Evolutionary conservation across 2,329 filamentous ascomycete genomes (phyloP), one percentile per base, ranked within the genome.

Genomic region (Claviceps pusilla): DNA sequence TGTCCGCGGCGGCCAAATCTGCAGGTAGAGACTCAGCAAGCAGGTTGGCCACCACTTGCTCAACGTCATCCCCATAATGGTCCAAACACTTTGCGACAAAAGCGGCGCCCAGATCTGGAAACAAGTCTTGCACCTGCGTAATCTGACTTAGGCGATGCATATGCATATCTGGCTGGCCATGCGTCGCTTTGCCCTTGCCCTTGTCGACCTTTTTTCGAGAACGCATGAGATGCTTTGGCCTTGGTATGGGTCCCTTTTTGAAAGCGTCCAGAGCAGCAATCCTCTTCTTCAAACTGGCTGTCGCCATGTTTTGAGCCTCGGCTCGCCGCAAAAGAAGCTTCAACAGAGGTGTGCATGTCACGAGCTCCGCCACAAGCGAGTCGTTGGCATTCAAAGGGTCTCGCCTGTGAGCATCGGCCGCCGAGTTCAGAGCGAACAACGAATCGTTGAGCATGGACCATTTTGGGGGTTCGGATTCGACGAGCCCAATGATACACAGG

Each of bases 121-220:
- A 96, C 0, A 97, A 74, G 64, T 98, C 91, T 64, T 95, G 89
- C n/a, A 98, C 77, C 66, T 94, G 88, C 0, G 86, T 86, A 52
- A 97, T 82, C 50, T 91, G 80, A 61, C 86, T 90, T 80, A 94
- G 85, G 46, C 77, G 83, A 67, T 95, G 89, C 28, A 91, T 72
- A 63, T 93, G 87, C 39, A 90, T 72, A 47, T 78, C 73, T 3
- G 66, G 68, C 6, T 69, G 11, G 11, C 4, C 12, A 5, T 62
- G 64, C 3, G 67, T 64, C 55, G 68, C 70, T 12, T 68, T 65
- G 2, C 70, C 73, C 64, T 89, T 89, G 37, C 84, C 83, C 66
- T 87, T 89, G 60, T 82, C 77, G 4, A 79, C 64, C 63, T 78
- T 84, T 47, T 76, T 71, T 62, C 69, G 78, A 59, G 71, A 62